Conservation (phyloP, 106 monocot species). For the Vanilla planifolia region DNA sequence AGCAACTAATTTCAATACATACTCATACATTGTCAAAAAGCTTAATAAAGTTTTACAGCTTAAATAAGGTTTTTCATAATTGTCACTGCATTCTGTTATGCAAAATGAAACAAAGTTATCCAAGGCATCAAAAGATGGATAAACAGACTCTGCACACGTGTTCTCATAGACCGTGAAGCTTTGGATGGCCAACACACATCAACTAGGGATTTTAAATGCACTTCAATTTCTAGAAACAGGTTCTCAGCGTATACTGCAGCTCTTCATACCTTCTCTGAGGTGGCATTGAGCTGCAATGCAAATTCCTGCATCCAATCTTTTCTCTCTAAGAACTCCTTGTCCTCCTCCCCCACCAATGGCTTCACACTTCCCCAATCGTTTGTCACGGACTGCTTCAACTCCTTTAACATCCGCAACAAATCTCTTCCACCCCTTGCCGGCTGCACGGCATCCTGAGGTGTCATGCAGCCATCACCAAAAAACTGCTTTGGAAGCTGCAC, state of each 20-base stretch:
- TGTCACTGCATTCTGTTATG: too few relatives aligned
- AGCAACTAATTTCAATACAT: too few relatives aligned
- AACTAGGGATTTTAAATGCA: too few relatives aligned
- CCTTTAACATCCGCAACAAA: slow-evolving; percentile 85
- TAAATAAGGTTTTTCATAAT: too few relatives aligned
- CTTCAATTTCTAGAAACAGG: background rate
- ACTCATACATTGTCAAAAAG: too few relatives aligned
- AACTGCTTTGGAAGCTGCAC: slow-evolving; percentile 68
- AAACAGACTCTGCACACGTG: background rate
- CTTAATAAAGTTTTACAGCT: too few relatives aligned
- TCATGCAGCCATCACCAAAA: slow-evolving; percentile 29
- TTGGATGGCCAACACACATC: too few relatives aligned
- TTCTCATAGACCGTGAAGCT: too few relatives aligned
- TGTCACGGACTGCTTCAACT: slow-evolving; percentile 72
- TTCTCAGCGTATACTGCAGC: background rate
- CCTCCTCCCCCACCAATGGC: slow-evolving; percentile 67
- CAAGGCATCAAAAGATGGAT: background rate
- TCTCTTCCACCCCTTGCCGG: slow-evolving; percentile 81
- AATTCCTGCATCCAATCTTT: slow-evolving; percentile 70
- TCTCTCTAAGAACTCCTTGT: slow-evolving; percentile 75
- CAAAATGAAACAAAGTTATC: too few relatives aligned
- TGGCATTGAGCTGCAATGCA: slow-evolving; percentile 56
- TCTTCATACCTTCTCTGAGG: slow-evolving; percentile 63
- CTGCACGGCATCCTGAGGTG: slow-evolving; percentile 67
- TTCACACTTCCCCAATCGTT: slow-evolving; percentile 65